Percentiles rank a stretch among this genome's conserved stretches.
Conservation (phyloP, 176 grass and related monocot species). For the Dendrocalamus sinicus region DNA sequence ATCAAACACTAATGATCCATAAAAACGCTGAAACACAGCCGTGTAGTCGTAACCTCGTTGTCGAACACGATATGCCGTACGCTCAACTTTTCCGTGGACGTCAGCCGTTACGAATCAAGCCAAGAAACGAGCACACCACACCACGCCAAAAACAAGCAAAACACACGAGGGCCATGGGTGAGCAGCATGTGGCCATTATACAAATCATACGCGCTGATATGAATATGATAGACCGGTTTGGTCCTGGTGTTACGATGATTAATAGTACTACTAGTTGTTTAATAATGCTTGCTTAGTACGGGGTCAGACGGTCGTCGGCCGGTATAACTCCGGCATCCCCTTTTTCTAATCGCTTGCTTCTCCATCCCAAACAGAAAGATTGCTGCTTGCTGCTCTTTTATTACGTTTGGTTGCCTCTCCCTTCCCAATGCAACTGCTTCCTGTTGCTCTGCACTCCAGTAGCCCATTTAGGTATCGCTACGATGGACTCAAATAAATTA, state of each 20-base stretch:
- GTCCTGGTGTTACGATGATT: not conserved
- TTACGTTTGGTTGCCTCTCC: no score
- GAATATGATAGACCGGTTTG: not conserved
- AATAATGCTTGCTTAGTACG: not conserved
- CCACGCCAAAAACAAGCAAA: not conserved
- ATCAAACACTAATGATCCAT: no score
- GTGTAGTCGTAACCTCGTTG: not conserved
- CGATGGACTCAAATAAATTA: no score
- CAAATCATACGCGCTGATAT: not conserved
- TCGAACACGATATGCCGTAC: not conserved
- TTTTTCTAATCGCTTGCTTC: not conserved
- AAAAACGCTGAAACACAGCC: no score
- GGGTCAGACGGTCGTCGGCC: not conserved
- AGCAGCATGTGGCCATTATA: not conserved
- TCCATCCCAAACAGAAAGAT: not conserved
- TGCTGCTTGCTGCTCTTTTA: no score
- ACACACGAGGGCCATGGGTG: not conserved
- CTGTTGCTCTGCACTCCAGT: no score
- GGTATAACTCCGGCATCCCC: not conserved
- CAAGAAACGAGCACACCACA: not conserved
- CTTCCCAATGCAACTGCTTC: no score
- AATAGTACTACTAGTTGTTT: not conserved
- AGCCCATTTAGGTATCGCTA: no score
- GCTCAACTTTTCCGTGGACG: not conserved
- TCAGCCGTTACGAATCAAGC: not conserved